These are phyloP conservation scores for Azolla pinnata DNA, from an alignment of 75 land plant genomes.

Conservation along the genomic window DNA sequence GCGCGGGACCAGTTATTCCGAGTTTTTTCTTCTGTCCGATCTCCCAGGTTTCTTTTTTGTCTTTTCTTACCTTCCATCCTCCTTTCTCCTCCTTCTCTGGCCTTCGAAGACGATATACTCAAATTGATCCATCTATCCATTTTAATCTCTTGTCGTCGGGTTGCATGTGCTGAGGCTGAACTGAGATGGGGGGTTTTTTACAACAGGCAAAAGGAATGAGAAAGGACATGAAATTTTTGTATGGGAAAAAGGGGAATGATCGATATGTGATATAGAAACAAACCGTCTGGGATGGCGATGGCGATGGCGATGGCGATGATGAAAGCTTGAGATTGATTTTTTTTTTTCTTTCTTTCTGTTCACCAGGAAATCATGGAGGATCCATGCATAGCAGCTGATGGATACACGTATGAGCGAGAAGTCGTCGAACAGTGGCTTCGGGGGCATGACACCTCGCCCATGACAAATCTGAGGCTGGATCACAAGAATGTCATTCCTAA, in stretches of 20 bases:
- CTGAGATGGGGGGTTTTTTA: neutral
- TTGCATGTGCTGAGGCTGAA: neutral
- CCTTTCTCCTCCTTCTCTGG: no score
- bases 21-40: conserved; percentile 9
- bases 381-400: conserved; percentile 61
- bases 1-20: neutral
- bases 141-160: no score
- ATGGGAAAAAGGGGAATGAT: no score
- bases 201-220: neutral
- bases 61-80: neutral
- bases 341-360: neutral
- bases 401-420: conserved; percentile 51
- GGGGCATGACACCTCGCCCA: conserved; percentile 59
- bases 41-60: neutral
- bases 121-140: no score
- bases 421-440: conserved; percentile 40
- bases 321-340: neutral
- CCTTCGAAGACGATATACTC: no score
- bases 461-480: conserved; percentile 48
- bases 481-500: conserved; percentile 49
- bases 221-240: neutral
- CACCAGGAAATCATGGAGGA: conserved; percentile 60
- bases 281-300: no score
- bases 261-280: no score
- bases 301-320: neutral